phyloP scores from a whole-genome alignment of 2,329 filamentous ascomycete species.

The Dactylella cylindrospora region DNA sequence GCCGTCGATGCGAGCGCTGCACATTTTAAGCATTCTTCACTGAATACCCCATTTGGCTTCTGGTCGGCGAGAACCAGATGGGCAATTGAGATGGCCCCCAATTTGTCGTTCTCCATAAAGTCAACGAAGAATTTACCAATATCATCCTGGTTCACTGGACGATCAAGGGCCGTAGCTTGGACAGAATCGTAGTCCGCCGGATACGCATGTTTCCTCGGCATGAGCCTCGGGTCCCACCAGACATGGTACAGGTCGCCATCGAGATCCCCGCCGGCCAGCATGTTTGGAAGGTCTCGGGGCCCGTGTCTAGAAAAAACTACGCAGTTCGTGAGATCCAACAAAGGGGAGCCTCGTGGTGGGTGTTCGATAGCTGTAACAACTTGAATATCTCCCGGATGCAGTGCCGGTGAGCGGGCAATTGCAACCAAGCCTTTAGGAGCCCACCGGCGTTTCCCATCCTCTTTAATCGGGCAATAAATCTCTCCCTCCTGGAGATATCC shows the following conservation, averaged over 20 bases:
- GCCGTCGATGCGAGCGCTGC: constrained; percentile 69
- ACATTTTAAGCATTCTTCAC: constrained; percentile 59
- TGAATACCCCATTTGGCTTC: constrained; percentile 56
- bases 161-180: constrained; percentile 61
- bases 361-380: constrained; percentile 62
- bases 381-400: constrained; percentile 81
- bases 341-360: constrained; percentile 62
- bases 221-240: constrained; percentile 66
- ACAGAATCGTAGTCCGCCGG: constrained; percentile 72
- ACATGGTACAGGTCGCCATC: constrained; percentile 82
- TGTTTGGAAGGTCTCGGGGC: constrained; percentile 71
- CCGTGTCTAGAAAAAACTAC: constrained; percentile 76
- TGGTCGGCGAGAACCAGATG: constrained; percentile 69
- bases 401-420: constrained; percentile 75
- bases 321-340: constrained; percentile 68
- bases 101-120: constrained; percentile 69
- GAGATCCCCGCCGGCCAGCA: constrained; percentile 77
- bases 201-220: constrained; percentile 54
- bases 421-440: constrained; percentile 57
- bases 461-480: constrained; percentile 66
- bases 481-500: constrained; percentile 66
- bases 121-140: constrained; percentile 80
- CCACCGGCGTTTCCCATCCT: constrained; percentile 46
- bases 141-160: constrained; percentile 63
- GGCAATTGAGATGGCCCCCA: constrained; percentile 66